A percentile compares a stretch with the other conserved stretches of the same genome.
phyloP scores from a whole-genome alignment of 2,329 filamentous ascomycete species.

The Aspergillus glaucus region DNA sequence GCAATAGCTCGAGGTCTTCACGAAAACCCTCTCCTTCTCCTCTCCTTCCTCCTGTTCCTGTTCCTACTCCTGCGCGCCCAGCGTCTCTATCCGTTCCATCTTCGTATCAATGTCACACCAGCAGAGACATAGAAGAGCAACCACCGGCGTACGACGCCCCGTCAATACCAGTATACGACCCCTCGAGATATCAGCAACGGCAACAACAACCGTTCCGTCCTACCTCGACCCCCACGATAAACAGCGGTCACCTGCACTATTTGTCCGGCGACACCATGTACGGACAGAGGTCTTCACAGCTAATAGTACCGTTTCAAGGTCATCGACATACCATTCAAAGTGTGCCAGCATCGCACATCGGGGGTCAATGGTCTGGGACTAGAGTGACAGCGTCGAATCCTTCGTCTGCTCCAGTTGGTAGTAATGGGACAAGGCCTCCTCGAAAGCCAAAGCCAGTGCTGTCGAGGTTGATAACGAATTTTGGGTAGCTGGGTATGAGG shows the following conservation, averaged over 20 bases:
- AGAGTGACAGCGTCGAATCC: background rate
- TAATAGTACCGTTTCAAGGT: background rate
- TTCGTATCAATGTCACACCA: slow-evolving; percentile 3
- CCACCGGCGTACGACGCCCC: slow-evolving; percentile 21
- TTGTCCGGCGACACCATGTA: background rate
- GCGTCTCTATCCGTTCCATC: slow-evolving; percentile 6
- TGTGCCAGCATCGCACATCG: background rate
- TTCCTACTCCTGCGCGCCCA: background rate
- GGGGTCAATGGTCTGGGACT: background rate
- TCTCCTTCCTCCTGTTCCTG: slow-evolving; percentile 1
- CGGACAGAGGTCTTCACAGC: background rate
- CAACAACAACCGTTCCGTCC: slow-evolving; percentile 11
- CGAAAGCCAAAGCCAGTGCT: slow-evolving; percentile 29
- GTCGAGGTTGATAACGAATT: slow-evolving; percentile 31
- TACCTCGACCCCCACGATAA: slow-evolving; percentile 5
- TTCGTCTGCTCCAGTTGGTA: background rate
- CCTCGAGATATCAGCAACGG: slow-evolving; percentile 19
- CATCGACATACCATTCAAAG: background rate
- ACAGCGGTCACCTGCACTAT: background rate
- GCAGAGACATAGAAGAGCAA: slow-evolving; percentile 8
- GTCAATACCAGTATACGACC: slow-evolving; percentile 27
- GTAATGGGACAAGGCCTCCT: slow-evolving; percentile 6
- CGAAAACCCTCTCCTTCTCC: background rate
- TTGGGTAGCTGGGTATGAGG: slow-evolving; percentile 10
- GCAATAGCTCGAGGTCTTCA: background rate